Base-by-base conservation (phyloP, 768 basidiomycete genomes). In the Heimioporus sp. region DNA sequence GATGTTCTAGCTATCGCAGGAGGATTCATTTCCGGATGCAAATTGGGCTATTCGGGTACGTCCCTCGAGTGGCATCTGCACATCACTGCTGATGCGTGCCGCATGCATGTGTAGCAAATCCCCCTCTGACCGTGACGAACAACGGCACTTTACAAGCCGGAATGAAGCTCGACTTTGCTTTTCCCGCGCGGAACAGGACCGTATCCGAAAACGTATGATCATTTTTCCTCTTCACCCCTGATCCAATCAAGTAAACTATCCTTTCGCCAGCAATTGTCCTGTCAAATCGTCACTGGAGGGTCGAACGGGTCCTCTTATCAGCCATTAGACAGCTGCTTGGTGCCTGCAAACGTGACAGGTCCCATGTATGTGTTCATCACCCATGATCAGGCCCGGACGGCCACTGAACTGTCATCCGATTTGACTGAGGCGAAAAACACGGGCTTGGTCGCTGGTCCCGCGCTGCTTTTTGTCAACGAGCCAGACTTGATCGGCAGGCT, bases 211-310 rank as follows among this genome's bases (percentile, higher is more conserved):
- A 72, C 30, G 79, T 80, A 60, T 69, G 76, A 12, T 13, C 11
- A 13, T 12, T 35, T 35, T 66, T 28, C 10, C 39, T 13, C n/a
- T 28, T 17, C 28, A 10, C n/a, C 10, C 10, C 17, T 21, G 44
- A 46, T 20, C 51, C 37, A 55, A n/a, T 58, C 37, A 20, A 56
- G n/a, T 55, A 39, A 41, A 53, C 12, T 52, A 44, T 48, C 48
- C 13, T 16, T 15, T 40, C 32, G 17, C 35, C 60, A 87, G 85
- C 64, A 61, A 54, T 63, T 87, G 32, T 81, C 75, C 71, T 91
- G 90, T 69, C 85, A 92, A 70, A 89, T 92, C 80, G 67, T 92
- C 58, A 57, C 81, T 49, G 90, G 87, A 30, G 86, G 85, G 28
- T 46, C 70, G 16, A 65, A 82, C 45, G 66, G 67, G 62, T 72